These are phyloP conservation scores for Salpingoeca rosetta DNA, from an alignment of 78 protist species.

Conservation along the genomic window DNA sequence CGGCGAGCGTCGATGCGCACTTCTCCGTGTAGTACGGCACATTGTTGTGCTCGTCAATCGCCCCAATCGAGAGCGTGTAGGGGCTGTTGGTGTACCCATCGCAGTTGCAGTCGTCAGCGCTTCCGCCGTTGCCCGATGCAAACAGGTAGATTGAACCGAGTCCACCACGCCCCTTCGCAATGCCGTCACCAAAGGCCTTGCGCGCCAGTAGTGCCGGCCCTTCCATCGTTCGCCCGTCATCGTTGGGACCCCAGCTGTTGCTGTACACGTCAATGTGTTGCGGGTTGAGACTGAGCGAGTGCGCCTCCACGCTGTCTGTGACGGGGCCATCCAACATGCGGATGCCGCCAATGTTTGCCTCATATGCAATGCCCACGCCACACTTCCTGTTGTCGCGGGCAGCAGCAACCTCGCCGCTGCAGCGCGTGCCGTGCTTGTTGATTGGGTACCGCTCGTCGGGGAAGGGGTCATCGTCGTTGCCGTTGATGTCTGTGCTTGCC, in stretches of 20 bases:
- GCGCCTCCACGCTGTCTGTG: slow-evolving; percentile 19
- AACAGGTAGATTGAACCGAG: neutral
- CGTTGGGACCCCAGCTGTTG: slow-evolving; percentile 25
- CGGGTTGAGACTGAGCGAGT: neutral
- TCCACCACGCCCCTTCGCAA: neutral
- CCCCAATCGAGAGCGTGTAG: slow-evolving; percentile 2
- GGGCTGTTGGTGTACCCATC: slow-evolving; percentile 1
- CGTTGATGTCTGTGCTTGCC: slow-evolving; percentile 11
- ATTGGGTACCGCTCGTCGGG: slow-evolving; percentile 6
- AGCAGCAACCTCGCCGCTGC: slow-evolving; percentile 31
- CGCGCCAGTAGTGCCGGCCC: slow-evolving; percentile 4
- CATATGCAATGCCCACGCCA: slow-evolving; percentile 33
- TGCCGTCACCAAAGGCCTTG: neutral
- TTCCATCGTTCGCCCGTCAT: slow-evolving; percentile 6
- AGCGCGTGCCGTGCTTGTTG: slow-evolving; percentile 36
- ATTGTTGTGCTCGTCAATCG: neutral
- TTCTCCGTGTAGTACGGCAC: neutral
- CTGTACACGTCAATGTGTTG: slow-evolving; percentile 6
- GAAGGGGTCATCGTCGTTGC: slow-evolving; percentile 2
- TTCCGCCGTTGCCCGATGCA: slow-evolving; percentile 19
- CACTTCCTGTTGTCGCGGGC: slow-evolving; percentile 10
- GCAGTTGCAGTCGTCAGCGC: slow-evolving; percentile 13
- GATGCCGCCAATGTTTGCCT: slow-evolving; percentile 17
- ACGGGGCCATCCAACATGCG: slow-evolving; percentile 23
- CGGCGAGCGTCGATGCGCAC: neutral